Evolutionary conservation across 371 early-diverging fungal species (phyloP), one percentile per base, ranked within the genome.

Genomic region (Mortierella sp.): DNA sequence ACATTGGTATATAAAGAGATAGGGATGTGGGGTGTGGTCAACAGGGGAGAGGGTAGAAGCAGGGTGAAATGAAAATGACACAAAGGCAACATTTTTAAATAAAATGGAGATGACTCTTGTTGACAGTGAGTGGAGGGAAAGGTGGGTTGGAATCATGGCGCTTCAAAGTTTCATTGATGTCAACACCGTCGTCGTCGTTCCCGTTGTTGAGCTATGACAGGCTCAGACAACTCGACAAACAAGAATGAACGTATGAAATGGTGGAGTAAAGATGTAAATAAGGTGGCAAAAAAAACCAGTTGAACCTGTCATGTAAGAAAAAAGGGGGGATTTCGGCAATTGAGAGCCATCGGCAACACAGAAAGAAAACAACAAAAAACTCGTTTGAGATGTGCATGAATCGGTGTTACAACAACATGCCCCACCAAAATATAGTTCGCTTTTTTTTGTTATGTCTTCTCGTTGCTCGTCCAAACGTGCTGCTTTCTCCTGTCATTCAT

Each of bases 301-400:
- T 18, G 49, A 16, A 16, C 49, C 49, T 16, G 49, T 49, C 16
- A 51, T 51, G 51, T 5, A 2, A 16, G 49, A 49, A 51, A 51
- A 51, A 51, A 51, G 51, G 51, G 21, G 51, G 51, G 51, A 51
- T 51, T 51, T 21, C 51, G 51, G 60, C 18, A 32, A 60, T 32
- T 60, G 60, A 60, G 60, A 60, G 60, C 60, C 32, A 60, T 60
- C 60, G 49, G 49, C 54, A 35, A 51, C 27, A 38, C 55, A 51
- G 27, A 6, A 8, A 71, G 46, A 38, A 44, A 27, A 46, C 18
- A 24, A 73, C 35, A 35, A 32, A 29, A 72, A 29, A 29, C 3
- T 48, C 48, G 48, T 58, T 58, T 24, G 58, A 27, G n/a, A 29
- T 58, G 58, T 27, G 58, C 32, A 60, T 60, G 60, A 29, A 58